Base-by-base conservation (phyloP, 2,329 filamentous ascomycete genomes). In the Plectosphaerella sp. region DNA sequence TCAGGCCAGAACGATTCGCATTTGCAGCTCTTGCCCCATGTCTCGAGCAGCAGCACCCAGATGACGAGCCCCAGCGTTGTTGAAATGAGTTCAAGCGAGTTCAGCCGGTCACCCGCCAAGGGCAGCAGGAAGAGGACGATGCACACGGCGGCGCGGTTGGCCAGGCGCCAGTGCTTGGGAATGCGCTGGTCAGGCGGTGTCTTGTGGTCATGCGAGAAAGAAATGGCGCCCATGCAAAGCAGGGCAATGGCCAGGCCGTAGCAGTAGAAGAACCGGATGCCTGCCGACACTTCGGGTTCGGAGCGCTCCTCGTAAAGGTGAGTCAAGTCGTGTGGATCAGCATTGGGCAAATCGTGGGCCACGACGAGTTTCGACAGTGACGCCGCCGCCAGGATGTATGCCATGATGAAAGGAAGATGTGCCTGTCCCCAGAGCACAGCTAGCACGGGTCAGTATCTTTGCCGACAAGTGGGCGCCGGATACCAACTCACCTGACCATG, bases 211-310 rank as follows among this genome's bases (percentile, higher is more conserved):
- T 87, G 83, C 12, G 72, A 72, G 16, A 76, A 60, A 1, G 79
- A 75, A 47, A 86, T 84, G 49, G 78, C 56, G 9, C 67, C 70
- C 76, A 84, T 84, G 58, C 68, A 75, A 11, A 76, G 61, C 5
- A 86, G 66, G 1, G 80, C 73, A 14, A 82, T 67, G 22, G 77
- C 80, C 2, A 86, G 71, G 1, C 84, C 83, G n/a, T 72, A 74
- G 63, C 82, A 86, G 64, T 86, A 87, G 64, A 82, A 86, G 72
- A 81, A 84, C 14, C 81, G 74, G 16, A 85, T 71, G 3, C 80
- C 82, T 8, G 65, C 54, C 6, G 69, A 61, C n/a, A 86, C 67
- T n/a, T 79, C 68, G 1, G 66, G 64, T 51, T 79, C 76, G 1
- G 78, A 77, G 45, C 73, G 72, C 2, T 67, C 65, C 18, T 71